Conservation (phyloP, 768 basidiomycete species). For the Rhodotorula diobovata region DNA sequence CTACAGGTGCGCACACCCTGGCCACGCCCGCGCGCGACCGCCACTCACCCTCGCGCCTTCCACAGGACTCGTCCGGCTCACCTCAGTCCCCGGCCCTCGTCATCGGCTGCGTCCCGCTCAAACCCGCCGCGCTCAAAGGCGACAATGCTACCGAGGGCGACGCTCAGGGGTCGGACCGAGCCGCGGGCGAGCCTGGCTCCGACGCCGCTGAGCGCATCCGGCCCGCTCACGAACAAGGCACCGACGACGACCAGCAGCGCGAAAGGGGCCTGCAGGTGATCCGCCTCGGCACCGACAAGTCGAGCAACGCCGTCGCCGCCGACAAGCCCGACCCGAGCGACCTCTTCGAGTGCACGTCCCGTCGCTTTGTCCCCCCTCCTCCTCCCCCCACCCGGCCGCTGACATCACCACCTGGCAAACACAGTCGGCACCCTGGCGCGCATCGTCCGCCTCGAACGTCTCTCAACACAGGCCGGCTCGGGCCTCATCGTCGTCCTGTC, state of each 20-base stretch:
- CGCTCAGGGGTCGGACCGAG: too few relatives aligned
- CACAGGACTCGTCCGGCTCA: background rate
- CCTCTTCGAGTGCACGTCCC: slow-evolving; percentile 30
- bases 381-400: background rate
- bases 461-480: background rate
- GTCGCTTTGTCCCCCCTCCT: background rate
- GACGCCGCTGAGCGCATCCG: background rate
- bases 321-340: slow-evolving; percentile 13
- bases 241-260: background rate
- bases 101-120: slow-evolving; percentile 31
- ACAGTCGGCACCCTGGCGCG: slow-evolving; percentile 34
- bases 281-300: background rate
- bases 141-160: background rate
- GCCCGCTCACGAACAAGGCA: background rate
- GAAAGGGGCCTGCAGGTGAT: background rate
- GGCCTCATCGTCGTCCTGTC: slow-evolving; percentile 33
- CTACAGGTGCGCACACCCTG: slow-evolving; percentile 15
- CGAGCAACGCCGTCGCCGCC: background rate
- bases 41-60: background rate
- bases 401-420: background rate
- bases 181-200: background rate
- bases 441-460: slow-evolving; percentile 37
- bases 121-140: background rate
- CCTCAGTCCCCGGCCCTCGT: background rate
- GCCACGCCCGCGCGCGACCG: too few relatives aligned